phyloP scores from a whole-genome alignment of 163 green algal genomes.

The Trebouxia gelatinosa region DNA sequence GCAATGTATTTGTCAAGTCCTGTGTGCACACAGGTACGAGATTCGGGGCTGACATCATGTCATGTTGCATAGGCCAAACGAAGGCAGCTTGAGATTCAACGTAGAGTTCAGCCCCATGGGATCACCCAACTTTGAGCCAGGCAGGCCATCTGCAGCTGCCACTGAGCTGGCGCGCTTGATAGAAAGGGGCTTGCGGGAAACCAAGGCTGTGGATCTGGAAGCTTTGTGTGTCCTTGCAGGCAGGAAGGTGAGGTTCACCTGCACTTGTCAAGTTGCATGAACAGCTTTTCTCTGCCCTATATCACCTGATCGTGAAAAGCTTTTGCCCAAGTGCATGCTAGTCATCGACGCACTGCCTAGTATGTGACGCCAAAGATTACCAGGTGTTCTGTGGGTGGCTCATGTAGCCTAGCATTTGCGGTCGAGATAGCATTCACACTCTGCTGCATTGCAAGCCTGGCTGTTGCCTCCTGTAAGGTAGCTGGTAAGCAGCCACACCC shows the following conservation, averaged over 20 bases:
- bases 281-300: neutral
- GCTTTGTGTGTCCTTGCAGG: constrained; percentile 86
- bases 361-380: neutral
- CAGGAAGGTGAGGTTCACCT: constrained; percentile 44
- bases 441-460: too few relatives aligned
- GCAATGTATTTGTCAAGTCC: too few relatives aligned
- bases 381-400: neutral
- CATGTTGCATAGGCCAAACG: constrained; percentile 59
- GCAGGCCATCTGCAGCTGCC: constrained; percentile 49
- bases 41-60: too few relatives aligned
- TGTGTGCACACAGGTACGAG: too few relatives aligned
- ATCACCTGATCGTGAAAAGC: too few relatives aligned
- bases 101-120: constrained; percentile 82
- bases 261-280: neutral
- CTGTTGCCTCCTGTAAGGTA: too few relatives aligned
- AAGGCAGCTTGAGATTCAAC: constrained; percentile 77
- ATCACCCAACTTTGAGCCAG: constrained; percentile 65
- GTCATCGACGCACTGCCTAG: neutral
- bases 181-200: constrained; percentile 75
- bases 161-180: constrained; percentile 76
- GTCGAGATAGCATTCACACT: neutral
- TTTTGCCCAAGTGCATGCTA: too few relatives aligned
- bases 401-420: neutral
- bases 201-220: constrained; percentile 84
- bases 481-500: too few relatives aligned